A percentile compares a stretch with the other conserved stretches of the same genome.
phyloP scores from a whole-genome alignment of 305 asterid species.

The Fraxinus sp. region DNA sequence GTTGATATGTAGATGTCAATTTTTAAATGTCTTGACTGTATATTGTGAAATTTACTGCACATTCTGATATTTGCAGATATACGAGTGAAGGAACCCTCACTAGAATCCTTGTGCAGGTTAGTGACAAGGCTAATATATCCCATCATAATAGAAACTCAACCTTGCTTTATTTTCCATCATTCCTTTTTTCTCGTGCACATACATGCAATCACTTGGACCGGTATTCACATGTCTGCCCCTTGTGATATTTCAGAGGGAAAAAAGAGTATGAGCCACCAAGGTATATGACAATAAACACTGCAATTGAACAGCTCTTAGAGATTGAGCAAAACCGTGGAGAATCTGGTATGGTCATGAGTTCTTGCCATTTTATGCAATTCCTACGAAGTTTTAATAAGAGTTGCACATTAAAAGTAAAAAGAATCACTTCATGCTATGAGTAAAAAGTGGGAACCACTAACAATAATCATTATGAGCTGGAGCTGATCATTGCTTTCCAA shows the following conservation, averaged over 20 bases:
- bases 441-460: background rate
- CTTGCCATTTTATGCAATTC: background rate
- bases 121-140: conserved; percentile 13
- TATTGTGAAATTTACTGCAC: conserved; percentile 4
- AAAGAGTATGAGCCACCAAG: conserved; percentile 83
- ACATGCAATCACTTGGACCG: conserved; percentile 4
- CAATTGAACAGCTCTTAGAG: conserved; percentile 89
- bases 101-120: conserved; percentile 91
- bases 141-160: background rate
- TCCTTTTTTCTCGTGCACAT: background rate
- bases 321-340: conserved; percentile 58
- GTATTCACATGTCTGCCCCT: background rate
- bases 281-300: conserved; percentile 77
- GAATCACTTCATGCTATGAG: background rate
- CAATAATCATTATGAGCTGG: background rate
- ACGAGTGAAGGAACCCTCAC: conserved; percentile 79
- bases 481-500: background rate
- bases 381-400: background rate
- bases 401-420: background rate
- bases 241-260: conserved; percentile 57
- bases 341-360: conserved; percentile 41
- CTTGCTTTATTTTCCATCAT: background rate
- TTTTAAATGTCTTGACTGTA: background rate
- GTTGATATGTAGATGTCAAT: background rate
- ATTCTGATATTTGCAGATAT: conserved; percentile 55